Base-by-base conservation (phyloP, 495 filamentous ascomycete species). In the Penicillium cataractarum region DNA sequence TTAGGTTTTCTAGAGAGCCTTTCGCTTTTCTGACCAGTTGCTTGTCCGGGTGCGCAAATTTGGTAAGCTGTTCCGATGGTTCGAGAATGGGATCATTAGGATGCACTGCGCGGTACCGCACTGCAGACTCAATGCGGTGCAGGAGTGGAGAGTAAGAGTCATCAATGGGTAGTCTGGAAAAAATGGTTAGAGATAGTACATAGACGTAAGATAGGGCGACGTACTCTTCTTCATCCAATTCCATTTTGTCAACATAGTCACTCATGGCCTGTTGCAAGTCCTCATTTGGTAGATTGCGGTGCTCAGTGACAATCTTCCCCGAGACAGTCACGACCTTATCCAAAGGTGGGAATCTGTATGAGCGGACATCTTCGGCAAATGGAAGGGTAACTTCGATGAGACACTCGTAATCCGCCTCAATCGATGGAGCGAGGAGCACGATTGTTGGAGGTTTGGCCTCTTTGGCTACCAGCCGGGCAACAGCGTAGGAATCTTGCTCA, bases 231-330 rank as follows among this genome's bases (percentile, higher is more conserved):
- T 94, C 91, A 67, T 90, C 84, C 0, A 99, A 78, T 69, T 99
- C 93, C 96, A 99, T 98, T 42, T 83, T 86, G 68, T 97, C 92
- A 2, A 99, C 92, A 68, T 93, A 97, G 61, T 90, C 87, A 68
- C 87, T 88, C 94, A 98, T 97, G 1, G 92, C 88, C 35, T 87
- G 73, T 40, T 85, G 81, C 58, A 98, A 77, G 6, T 89, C 84
- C 15, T 88, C 81, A n/a, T 74, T 87, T 2, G 96, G 96, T 4
- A 99, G 83, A 64, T 96, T 89, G 17, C 93, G 88, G 76, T 99
- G 95, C 58, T 96, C 86, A 8, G 82, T 89, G 24, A 97, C 81
- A 19, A 84, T 78, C 58, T 91, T 91, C n/a, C 95, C 96, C n/a
- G 89, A 91, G 9, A 97, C 82, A 0, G 93, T 98, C 53, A 95